These are phyloP conservation scores for Myotisia sp. DNA, from an alignment of 2,329 filamentous ascomycete species.

Conservation along the genomic window DNA sequence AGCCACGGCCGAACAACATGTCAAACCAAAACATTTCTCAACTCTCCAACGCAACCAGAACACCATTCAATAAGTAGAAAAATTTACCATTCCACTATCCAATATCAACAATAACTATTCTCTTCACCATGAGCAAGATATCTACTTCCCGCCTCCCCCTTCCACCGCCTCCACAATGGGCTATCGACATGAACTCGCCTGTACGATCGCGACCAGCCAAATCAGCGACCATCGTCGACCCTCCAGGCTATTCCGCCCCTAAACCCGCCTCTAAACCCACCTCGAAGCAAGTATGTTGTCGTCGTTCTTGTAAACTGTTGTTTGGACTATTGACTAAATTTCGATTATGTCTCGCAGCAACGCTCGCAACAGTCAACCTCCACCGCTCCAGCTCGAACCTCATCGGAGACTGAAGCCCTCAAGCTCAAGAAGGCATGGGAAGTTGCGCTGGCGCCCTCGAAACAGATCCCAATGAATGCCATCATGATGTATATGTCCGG, in stretches of 20 bases:
- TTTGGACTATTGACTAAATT: too few species aligned
- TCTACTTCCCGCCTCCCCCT: too few species aligned
- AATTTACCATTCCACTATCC: too few species aligned
- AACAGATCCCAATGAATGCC: constrained; percentile 91
- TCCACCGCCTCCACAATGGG: constrained; percentile 59
- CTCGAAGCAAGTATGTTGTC: constrained; percentile 44
- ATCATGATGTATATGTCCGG: constrained; percentile 99
- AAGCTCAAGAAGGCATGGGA: constrained; percentile 99
- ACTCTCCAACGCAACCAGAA: too few species aligned
- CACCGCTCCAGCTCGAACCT: constrained; percentile 41
- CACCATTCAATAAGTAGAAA: too few species aligned
- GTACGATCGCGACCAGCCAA: constrained; percentile 53
- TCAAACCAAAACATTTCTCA: too few species aligned
- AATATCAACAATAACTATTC: too few species aligned
- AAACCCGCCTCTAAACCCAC: constrained; percentile 8
- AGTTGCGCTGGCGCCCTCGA: constrained; percentile 80
- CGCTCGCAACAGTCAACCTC: constrained; percentile 39
- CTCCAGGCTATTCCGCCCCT: constrained; percentile 62
- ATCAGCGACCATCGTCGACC: constrained; percentile 56
- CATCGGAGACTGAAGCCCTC: constrained; percentile 73
- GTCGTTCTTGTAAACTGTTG: too few species aligned
- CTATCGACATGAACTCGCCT: constrained; percentile 59
- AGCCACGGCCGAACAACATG: too few species aligned
- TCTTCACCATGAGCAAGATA: too few species aligned
- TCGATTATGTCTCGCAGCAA: too few species aligned